Conservation (phyloP, 1,139 yeast species). For the Geotrichum carabidarum region DNA sequence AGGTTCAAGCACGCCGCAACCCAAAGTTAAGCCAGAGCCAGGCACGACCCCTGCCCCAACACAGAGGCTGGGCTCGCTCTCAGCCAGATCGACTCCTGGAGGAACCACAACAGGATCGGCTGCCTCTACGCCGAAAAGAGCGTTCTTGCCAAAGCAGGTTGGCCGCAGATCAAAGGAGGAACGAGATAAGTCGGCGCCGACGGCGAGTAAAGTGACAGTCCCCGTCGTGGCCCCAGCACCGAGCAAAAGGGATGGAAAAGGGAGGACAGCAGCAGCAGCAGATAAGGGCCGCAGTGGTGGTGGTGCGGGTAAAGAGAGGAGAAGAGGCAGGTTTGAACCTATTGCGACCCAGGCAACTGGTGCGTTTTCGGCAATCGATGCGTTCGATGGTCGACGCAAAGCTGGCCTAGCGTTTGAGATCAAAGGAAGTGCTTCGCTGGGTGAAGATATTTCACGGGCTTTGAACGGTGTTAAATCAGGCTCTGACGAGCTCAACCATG, state of each 20-base stretch:
- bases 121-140: constrained; percentile 36
- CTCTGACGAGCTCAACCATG: constrained; percentile 6
- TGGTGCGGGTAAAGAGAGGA: constrained; percentile 29
- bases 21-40: neutral
- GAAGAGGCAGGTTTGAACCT: constrained; percentile 36
- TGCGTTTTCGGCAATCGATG: constrained; percentile 34
- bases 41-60: neutral
- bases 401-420: constrained; percentile 18
- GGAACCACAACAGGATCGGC: constrained; percentile 3
- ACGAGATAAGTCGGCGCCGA: constrained; percentile 69
- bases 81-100: constrained; percentile 14
- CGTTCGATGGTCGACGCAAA: constrained; percentile 12
- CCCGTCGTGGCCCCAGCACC: constrained; percentile 31
- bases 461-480: neutral
- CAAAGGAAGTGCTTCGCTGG: constrained; percentile 1
- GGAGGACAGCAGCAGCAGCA: constrained; percentile 24
- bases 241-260: constrained; percentile 11
- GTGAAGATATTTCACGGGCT: constrained; percentile 6
- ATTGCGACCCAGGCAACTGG: constrained; percentile 34
- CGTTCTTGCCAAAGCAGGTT: constrained; percentile 78
- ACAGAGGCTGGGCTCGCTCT: constrained; percentile 13
- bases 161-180: constrained; percentile 79
- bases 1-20: neutral
- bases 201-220: constrained; percentile 37
- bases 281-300: constrained; percentile 21